These are phyloP conservation scores for Lipomyces starkeyi DNA, from an alignment of 805 yeast genomes.

Conservation along the genomic window DNA sequence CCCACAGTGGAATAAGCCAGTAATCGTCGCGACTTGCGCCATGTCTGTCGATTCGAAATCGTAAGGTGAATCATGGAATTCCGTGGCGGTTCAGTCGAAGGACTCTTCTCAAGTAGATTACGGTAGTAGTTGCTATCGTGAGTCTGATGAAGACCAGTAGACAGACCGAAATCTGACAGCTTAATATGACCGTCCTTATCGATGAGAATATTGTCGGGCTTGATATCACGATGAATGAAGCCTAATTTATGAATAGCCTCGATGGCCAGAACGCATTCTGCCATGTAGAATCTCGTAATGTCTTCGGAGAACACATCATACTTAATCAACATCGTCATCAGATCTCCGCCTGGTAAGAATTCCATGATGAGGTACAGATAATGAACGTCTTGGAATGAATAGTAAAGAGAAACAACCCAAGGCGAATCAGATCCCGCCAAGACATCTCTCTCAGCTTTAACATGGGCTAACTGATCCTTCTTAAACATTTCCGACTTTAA, in stretches of 20 bases:
- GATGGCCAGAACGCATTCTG: slow-evolving; percentile 93
- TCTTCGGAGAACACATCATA: slow-evolving; percentile 95
- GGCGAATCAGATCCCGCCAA: slow-evolving; percentile 88
- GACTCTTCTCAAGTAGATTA: slow-evolving; percentile 70
- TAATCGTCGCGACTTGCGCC: slow-evolving; percentile 88
- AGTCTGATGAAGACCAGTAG: slow-evolving; percentile 93
- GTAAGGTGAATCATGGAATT: slow-evolving; percentile 91
- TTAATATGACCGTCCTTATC: slow-evolving; percentile 78
- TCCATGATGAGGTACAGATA: slow-evolving; percentile 82
- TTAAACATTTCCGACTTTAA: slow-evolving; percentile 91
- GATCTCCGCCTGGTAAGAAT: slow-evolving; percentile 81
- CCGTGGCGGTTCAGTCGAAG: slow-evolving; percentile 51
- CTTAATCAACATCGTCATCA: slow-evolving; percentile 94
- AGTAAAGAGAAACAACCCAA: slow-evolving; percentile 84
- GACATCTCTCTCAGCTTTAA: slow-evolving; percentile 94
- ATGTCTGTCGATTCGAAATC: slow-evolving; percentile 91
- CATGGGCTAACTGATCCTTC: slow-evolving; percentile 93
- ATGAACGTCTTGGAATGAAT: slow-evolving; percentile 79
- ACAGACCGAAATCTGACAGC: slow-evolving; percentile 75
- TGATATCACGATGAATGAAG: slow-evolving; percentile 94
- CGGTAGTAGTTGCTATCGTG: slow-evolving; percentile 88
- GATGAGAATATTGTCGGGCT: slow-evolving; percentile 92
- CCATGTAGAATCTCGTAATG: slow-evolving; percentile 86
- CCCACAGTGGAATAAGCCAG: slow-evolving; percentile 98
- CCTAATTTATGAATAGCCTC: slow-evolving; percentile 93